A percentile compares a stretch with the other conserved stretches of the same genome.
Evolutionary conservation across 495 filamentous ascomycete species (phyloP).

Genomic region (Aspergillus bertholletiae): DNA sequence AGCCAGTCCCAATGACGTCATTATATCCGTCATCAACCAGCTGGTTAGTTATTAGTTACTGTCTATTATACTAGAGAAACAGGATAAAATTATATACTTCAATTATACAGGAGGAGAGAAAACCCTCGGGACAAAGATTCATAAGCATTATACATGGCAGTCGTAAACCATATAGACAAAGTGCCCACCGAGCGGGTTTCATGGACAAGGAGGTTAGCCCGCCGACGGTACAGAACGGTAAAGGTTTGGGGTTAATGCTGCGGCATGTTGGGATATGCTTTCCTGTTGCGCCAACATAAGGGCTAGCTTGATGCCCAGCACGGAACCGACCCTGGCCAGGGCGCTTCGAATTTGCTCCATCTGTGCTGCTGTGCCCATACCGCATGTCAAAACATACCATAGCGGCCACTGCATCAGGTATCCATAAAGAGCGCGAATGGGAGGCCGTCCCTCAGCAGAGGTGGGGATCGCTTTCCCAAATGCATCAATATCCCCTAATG

Average conservation of each 20-base stretch:
- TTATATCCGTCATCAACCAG: constrained; percentile 15
- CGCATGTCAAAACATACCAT: constrained; percentile 38
- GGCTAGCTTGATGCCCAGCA: constrained; percentile 38
- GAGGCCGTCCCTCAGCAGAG: constrained; percentile 6
- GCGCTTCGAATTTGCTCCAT: constrained; percentile 24
- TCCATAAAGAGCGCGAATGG: constrained; percentile 30
- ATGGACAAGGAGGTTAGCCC: constrained; percentile 2
- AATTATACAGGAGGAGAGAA: neutral
- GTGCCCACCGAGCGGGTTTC: neutral
- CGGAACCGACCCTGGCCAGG: constrained; percentile 28
- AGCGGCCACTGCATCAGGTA: constrained; percentile 42
- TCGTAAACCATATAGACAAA: neutral
- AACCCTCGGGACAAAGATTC: neutral
- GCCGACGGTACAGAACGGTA: neutral
- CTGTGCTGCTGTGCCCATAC: constrained; percentile 32
- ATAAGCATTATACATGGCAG: neutral
- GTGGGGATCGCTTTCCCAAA: constrained; percentile 25
- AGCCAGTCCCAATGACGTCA: constrained; percentile 19
- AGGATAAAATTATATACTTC: neutral
- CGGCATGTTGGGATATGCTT: neutral
- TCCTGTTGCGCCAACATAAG: constrained; percentile 31
- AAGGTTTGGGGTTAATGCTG: neutral
- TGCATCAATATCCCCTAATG: constrained; percentile 34
- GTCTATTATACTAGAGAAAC: neutral
- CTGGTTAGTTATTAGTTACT: neutral